These are phyloP conservation scores for Petrea volubilis DNA, from an alignment of 257 asterid genomes.

Conservation along the genomic window DNA sequence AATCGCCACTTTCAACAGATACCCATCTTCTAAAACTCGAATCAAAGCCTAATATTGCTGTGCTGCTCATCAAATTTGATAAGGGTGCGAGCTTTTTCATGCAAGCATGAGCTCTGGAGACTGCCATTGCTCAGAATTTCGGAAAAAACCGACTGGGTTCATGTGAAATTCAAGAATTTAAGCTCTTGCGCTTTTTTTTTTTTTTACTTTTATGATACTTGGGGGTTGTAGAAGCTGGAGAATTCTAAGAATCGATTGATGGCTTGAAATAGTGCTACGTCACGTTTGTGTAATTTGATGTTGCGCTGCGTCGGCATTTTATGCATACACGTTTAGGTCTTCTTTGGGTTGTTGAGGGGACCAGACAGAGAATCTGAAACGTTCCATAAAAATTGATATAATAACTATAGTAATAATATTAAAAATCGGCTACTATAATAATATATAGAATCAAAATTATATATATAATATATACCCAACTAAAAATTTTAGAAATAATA, in stretches of 20 bases:
- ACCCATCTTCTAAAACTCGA: slow-evolving; percentile 43
- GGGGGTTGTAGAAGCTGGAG: neutral
- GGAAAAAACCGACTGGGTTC: slow-evolving; percentile 19
- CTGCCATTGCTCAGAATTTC: slow-evolving; percentile 22
- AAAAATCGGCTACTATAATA: too few relatives aligned
- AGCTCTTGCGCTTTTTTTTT: neutral
- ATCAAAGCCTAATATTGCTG: slow-evolving; percentile 18
- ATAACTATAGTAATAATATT: too few relatives aligned
- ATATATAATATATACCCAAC: too few relatives aligned
- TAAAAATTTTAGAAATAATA: too few relatives aligned
- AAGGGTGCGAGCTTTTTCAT: slow-evolving; percentile 30
- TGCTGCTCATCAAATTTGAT: slow-evolving; percentile 19
- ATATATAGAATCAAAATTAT: too few relatives aligned
- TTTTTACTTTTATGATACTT: neutral
- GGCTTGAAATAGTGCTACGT: slow-evolving; percentile 31
- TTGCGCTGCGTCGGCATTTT: neutral
- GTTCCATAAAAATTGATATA: too few relatives aligned
- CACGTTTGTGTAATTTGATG: neutral
- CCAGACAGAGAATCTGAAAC: too few relatives aligned
- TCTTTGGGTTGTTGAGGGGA: too few relatives aligned
- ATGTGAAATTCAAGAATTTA: slow-evolving; percentile 11
- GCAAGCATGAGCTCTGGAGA: slow-evolving; percentile 35
- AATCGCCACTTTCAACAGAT: slow-evolving; percentile 33
- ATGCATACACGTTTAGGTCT: neutral
- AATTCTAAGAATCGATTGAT: neutral